Base-by-base conservation (phyloP, 116 monocot species). In the Thalassia testudinum region DNA sequence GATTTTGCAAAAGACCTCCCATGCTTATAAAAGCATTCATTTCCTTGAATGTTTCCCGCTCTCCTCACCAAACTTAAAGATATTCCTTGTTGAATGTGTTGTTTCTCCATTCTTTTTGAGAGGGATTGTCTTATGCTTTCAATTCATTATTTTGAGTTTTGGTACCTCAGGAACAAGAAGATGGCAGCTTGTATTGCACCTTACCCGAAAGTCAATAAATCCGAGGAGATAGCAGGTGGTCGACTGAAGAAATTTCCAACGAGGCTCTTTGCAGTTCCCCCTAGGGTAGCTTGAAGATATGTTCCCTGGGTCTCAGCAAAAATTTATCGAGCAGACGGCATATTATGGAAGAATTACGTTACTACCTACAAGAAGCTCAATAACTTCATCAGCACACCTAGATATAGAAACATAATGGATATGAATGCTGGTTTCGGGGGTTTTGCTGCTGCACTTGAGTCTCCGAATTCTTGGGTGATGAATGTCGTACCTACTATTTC, bases 361-460 rank as follows among this genome's bases (percentile, higher is more conserved):
- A 66, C 62, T 22, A 49, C 69, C 22, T 88, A 88, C 45, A 82
- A 66, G 58, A 88, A 48, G 61, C 66, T 76, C 12, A 88, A 81
- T 52, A 66, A 75, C 50, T 50, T 71, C 12, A 43, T 87, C 60
- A 51, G 65, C 49, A 68, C 78, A 3, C 61, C 60, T 17, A 73
- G 77, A 24, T 79, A 82, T 52, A 63, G 79, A 6, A 88, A 88
- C 42, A 70, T 88, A 21, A 78, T 87, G 79, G 87, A 87, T 52
- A 88, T 88, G 88, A 88, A 88, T 74, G 78, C 82, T 24, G 78
- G 75, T 1, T 47, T 79, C 10, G 88, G 88, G 21, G 66, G 88
- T 43, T 88, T 88, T 68, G 79, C 82, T 13, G 79, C 82, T 13
- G 88, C 88, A n/a, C 71, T 83, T 47, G 77, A 67, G 59, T 63